Evolutionary conservation across 352 stramenopile species (phyloP), one percentile per base, ranked within the genome.

Genomic region (Peronospora destructor): DNA sequence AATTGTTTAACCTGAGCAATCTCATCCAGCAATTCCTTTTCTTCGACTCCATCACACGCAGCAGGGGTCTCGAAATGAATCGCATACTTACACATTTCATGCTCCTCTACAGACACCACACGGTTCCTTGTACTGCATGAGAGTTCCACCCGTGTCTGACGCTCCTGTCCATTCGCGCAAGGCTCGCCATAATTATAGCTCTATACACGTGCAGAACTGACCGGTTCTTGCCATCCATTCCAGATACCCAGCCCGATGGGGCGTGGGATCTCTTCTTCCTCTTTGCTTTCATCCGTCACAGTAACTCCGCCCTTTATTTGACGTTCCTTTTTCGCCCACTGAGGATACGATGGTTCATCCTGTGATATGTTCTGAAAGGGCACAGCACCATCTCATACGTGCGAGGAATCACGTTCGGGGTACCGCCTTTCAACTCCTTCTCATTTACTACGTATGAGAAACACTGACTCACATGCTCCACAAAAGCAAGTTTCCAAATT

Each of bases 1-100:
- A 63, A 46, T 5, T 35, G n/a, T 34, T 60, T 35, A 16, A 66
- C 28, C 3, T 23, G 50, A 19, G 21, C 10, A n/a, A 66, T 63
- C 36, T 63, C 50, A 13, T 47, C 41, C 32, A 55, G 37, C 30
- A 69, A 23, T 4, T 42, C 37, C 1, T 56, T 34, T 53, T 64
- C 32, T 49, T 82, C 49, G 4, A 28, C 25, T 9, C 14, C 16
- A 12, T 61, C 55, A 43, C 78, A 92, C 6, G 73, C 76, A 1
- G 74, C 78, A 0, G 78, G 74, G 0, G 78, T 85, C 45, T 66
- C 81, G 45, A 97, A 94, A 37, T 47, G 54, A 42, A 97, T 70
- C 11, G 79, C 68, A 61, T 98, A 98, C 26, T 81, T 56, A 53
- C 91, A 97, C 56, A 92, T 97, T 45, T 92, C 72, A 23, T 79